Evolutionary conservation across 192 early-diverging fungal species (phyloP).

Genomic region (Backusella circina): DNA sequence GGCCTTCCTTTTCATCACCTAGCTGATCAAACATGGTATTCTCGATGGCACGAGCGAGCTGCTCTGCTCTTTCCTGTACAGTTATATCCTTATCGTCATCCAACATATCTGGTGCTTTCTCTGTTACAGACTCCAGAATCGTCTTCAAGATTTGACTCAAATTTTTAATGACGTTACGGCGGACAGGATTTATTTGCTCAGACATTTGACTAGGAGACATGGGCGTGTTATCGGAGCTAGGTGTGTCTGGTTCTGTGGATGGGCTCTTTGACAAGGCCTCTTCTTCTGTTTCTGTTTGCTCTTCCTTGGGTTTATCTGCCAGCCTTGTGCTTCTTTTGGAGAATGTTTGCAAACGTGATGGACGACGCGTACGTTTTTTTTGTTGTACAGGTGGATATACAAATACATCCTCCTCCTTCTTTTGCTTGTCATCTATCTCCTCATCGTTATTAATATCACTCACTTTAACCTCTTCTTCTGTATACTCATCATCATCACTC

Average conservation of each 20-base stretch:
- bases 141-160: conserved; percentile 33
- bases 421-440: not conserved
- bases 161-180: conserved; percentile 46
- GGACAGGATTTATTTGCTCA: conserved; percentile 38
- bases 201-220: conserved; percentile 10
- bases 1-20: conserved; percentile 21
- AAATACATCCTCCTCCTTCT: not conserved
- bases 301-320: not conserved
- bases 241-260: not conserved
- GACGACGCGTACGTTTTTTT: not conserved
- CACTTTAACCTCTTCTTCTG: not conserved
- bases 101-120: conserved; percentile 24
- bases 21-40: conserved; percentile 44
- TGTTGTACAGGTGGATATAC: not conserved
- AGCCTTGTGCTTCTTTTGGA: not conserved
- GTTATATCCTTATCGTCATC: conserved; percentile 2
- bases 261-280: not conserved
- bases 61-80: conserved; percentile 28
- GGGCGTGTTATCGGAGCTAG: conserved; percentile 1
- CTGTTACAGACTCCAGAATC: conserved; percentile 12
- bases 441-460: no score
- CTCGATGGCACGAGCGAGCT: conserved; percentile 43
- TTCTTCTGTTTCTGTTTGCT: not conserved
- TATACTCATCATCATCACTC: not conserved
- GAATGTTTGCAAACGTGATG: not conserved